Conservation (phyloP, 768 basidiomycete genomes). For the Lentinula lateritia region DNA sequence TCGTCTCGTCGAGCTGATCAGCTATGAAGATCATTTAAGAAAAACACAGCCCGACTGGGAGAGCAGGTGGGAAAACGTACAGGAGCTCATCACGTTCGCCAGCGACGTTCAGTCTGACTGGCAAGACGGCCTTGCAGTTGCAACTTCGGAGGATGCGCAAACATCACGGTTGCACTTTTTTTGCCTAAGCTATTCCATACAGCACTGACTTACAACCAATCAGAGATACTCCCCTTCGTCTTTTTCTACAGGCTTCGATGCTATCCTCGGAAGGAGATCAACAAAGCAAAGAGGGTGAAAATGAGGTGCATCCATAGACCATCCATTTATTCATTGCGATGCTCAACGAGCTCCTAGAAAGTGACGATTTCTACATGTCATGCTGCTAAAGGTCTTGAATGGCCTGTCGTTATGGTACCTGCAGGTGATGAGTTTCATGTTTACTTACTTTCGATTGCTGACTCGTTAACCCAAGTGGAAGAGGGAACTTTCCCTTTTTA, state of each 20-base stretch:
- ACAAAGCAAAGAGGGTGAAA: constrained; percentile 43
- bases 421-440: constrained; percentile 37
- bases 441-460: not conserved
- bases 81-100: constrained; percentile 79
- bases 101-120: constrained; percentile 35
- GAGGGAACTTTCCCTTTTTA: constrained; percentile 71
- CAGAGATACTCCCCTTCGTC: constrained; percentile 56
- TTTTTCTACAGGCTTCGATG: constrained; percentile 77
- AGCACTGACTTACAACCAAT: not conserved
- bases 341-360: constrained; percentile 39
- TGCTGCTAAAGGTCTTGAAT: constrained; percentile 87
- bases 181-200: not conserved
- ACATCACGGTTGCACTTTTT: not conserved
- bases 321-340: not conserved
- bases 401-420: constrained; percentile 84
- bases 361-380: constrained; percentile 85
- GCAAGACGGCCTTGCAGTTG: constrained; percentile 1
- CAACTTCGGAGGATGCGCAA: not conserved
- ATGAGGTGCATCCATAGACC: constrained; percentile 28
- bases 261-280: constrained; percentile 75
- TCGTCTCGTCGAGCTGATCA: constrained; percentile 46
- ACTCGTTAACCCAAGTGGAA: constrained; percentile 45
- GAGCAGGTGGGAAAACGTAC: constrained; percentile 79
- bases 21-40: constrained; percentile 65
- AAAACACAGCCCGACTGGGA: constrained; percentile 72